phyloP scores from a whole-genome alignment of 2,329 filamentous ascomycete genomes.

The Juglanconis juglandina region DNA sequence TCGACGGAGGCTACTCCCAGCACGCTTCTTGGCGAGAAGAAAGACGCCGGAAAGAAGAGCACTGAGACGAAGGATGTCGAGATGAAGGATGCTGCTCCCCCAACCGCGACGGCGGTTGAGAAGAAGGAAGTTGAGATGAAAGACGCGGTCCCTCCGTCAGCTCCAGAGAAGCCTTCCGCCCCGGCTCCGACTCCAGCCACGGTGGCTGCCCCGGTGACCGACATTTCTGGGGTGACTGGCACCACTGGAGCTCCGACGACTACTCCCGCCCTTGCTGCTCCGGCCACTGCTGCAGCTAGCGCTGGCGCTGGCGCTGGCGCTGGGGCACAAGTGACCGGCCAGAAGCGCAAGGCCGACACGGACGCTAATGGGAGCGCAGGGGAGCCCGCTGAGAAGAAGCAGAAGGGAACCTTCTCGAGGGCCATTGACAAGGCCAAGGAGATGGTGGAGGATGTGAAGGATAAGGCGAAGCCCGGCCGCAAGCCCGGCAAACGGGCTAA shows the following conservation, averaged over 20 bases:
- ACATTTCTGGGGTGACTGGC: background rate
- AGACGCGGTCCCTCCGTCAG: constrained; percentile 10
- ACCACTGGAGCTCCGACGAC: background rate
- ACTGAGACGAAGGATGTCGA: background rate
- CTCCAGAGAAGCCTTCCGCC: background rate
- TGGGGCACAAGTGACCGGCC: constrained; percentile 7
- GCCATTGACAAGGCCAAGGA: constrained; percentile 16
- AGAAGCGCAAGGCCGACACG: constrained; percentile 24
- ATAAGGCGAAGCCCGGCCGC: constrained; percentile 5
- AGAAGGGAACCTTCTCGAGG: constrained; percentile 16
- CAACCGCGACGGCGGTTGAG: background rate
- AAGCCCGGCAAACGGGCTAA: constrained; percentile 25
- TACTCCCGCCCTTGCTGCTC: background rate
- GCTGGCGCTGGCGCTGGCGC: constrained; percentile 1
- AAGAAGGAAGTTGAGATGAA: constrained; percentile 20
- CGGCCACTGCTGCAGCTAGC: background rate
- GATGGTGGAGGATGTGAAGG: constrained; percentile 13
- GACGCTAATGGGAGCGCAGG: constrained; percentile 3
- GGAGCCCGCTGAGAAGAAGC: constrained; percentile 16
- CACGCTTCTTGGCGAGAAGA: background rate
- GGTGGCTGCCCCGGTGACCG: background rate
- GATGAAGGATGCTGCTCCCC: background rate
- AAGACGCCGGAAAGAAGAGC: background rate
- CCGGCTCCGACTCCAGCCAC: background rate
- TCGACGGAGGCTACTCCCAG: background rate